These are phyloP conservation scores for Stephania cephalantha DNA, from an alignment of 164 flowering plant species.

Conservation along the genomic window DNA sequence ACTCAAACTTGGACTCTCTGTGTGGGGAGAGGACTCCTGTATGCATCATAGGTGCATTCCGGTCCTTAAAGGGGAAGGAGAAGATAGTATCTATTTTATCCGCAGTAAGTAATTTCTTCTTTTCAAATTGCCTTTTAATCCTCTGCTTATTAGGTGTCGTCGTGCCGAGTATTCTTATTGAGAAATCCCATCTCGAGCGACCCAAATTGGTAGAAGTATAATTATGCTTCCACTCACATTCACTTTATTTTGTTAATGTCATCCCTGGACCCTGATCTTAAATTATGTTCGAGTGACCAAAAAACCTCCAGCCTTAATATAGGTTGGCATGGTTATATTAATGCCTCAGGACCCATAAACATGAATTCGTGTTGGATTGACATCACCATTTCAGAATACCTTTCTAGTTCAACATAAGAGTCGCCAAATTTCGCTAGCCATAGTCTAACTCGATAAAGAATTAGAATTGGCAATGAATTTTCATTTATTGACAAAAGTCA, in stretches of 20 bases:
- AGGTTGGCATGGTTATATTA: not conserved
- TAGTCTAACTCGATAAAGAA: too few species aligned
- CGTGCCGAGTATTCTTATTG: too few species aligned
- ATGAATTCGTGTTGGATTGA: too few species aligned
- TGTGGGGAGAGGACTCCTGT: constrained; percentile 71
- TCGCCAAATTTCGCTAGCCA: too few species aligned
- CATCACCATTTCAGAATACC: too few species aligned
- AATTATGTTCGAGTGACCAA: not conserved
- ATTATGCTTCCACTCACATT: too few species aligned
- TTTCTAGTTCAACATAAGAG: too few species aligned
- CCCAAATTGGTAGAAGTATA: not conserved
- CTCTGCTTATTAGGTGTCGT: not conserved
- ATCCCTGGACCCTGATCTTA: not conserved
- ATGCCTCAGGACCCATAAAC: not conserved
- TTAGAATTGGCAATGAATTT: too few species aligned
- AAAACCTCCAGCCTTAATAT: not conserved
- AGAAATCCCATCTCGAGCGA: not conserved
- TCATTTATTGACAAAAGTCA: too few species aligned
- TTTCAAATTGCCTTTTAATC: not conserved
- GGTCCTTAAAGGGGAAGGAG: constrained; percentile 57
- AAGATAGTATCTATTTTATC: constrained; percentile 55
- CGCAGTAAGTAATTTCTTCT: constrained; percentile 37
- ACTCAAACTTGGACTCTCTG: constrained; percentile 44
- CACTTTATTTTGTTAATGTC: too few species aligned
- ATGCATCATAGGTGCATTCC: constrained; percentile 79